These are phyloP conservation scores for Erodium texanum DNA, from an alignment of 441 rosid genomes.

Conservation along the genomic window DNA sequence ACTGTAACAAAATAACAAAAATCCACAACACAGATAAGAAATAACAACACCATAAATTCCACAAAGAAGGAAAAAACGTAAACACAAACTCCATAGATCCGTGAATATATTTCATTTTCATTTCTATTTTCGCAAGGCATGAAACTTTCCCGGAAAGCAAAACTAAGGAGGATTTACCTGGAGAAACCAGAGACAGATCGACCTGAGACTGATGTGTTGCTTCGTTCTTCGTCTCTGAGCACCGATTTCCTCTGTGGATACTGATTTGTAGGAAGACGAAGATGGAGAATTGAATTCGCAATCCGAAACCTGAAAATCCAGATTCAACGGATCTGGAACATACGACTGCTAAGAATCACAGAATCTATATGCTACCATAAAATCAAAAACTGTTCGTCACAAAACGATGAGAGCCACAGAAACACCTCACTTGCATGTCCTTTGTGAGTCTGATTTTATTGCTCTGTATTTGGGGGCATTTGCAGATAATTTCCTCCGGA, in stretches of 20 bases:
- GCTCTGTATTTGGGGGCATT: not conserved
- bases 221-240: not conserved
- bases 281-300: not conserved
- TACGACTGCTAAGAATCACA: not conserved
- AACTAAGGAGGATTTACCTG: not conserved
- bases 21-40: not conserved
- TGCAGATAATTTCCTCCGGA: no score
- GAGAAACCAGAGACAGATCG: not conserved
- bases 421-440: not conserved
- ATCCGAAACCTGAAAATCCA: not conserved
- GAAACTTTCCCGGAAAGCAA: not conserved
- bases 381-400: not conserved
- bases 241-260: not conserved
- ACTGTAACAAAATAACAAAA: conserved; percentile 1
- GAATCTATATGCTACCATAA: not conserved
- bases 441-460: not conserved
- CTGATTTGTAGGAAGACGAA: not conserved
- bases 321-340: conserved; percentile 2
- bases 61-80: not conserved
- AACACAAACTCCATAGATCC: not conserved
- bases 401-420: not conserved
- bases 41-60: not conserved
- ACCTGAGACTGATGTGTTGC: not conserved
- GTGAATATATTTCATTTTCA: not conserved
- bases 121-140: not conserved